A percentile compares a stretch with the other conserved stretches of the same genome.
phyloP scores from a whole-genome alignment of 306 rosid genomes.

The Sphenostylis stenocarpa region DNA sequence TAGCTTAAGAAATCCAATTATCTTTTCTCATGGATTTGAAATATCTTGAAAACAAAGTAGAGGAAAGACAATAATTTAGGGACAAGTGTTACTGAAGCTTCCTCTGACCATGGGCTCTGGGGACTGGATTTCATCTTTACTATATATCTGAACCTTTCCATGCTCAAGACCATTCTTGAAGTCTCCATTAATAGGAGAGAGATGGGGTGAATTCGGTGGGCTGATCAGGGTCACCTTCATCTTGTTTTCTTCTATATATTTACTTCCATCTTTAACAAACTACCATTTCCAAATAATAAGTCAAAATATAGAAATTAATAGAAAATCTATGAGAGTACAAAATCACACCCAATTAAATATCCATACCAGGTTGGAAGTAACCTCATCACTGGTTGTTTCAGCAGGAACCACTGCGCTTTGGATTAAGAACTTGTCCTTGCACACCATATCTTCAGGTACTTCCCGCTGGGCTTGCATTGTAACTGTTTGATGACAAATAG shows the following conservation, averaged over 20 bases:
- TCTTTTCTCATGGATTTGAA: constrained; percentile 28
- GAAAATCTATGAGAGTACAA: constrained; percentile 12
- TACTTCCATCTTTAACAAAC: constrained; percentile 70
- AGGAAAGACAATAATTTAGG: constrained; percentile 25
- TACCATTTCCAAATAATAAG: constrained; percentile 35
- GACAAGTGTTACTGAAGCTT: constrained; percentile 32
- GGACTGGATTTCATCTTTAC: constrained; percentile 40
- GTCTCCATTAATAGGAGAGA: constrained; percentile 58
- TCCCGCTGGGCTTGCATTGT: constrained; percentile 78
- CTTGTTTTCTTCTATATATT: constrained; percentile 74
- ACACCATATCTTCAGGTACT: constrained; percentile 63
- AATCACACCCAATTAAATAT: constrained; percentile 29
- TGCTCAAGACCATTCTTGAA: constrained; percentile 46
- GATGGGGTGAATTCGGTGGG: constrained; percentile 59
- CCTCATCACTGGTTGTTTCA: constrained; percentile 60
- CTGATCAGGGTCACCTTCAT: constrained; percentile 67
- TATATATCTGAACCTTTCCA: constrained; percentile 42
- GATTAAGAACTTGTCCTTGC: constrained; percentile 91
- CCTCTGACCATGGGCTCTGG: constrained; percentile 54
- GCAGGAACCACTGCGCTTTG: constrained; percentile 70
- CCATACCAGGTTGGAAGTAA: constrained; percentile 76
- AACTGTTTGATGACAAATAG: constrained; percentile 53
- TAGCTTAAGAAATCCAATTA: constrained; percentile 22
- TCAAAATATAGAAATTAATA: constrained; percentile 31
- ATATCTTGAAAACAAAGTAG: neutral